Percentiles rank a stretch among this genome's conserved stretches.
These are phyloP conservation scores for Lactarius quietus DNA, from an alignment of 768 basidiomycete genomes.

Conservation along the genomic window DNA sequence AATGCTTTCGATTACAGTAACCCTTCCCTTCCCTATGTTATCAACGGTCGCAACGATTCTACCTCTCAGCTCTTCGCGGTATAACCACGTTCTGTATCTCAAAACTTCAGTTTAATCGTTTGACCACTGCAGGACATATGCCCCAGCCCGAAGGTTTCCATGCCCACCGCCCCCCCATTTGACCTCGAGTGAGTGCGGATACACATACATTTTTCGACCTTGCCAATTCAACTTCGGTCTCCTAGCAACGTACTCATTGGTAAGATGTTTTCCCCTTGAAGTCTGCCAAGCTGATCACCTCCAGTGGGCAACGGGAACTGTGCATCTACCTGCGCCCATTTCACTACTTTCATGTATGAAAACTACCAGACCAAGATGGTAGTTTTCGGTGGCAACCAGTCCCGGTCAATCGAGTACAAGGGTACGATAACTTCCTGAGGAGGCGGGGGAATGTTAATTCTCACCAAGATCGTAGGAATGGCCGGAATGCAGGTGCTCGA, in stretches of 20 bases:
- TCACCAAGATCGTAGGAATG: conserved; percentile 19
- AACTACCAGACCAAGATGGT: conserved; percentile 45
- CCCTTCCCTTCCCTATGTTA: conserved; percentile 29
- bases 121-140: conserved; percentile 37
- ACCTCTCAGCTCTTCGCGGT: conserved; percentile 37
- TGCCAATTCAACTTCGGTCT: neutral
- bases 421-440: conserved; percentile 26
- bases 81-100: conserved; percentile 5
- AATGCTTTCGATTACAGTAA: conserved; percentile 32
- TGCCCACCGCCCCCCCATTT: conserved; percentile 15
- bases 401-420: conserved; percentile 45
- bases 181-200: conserved; percentile 14
- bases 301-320: conserved; percentile 33
- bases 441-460: neutral
- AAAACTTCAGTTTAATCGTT: neutral
- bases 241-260: conserved; percentile 19
- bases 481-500: neutral
- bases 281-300: neutral
- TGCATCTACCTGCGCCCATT: conserved; percentile 56
- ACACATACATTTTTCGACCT: neutral
- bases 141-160: conserved; percentile 25
- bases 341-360: conserved; percentile 53
- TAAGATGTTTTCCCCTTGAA: neutral
- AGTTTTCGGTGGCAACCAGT: conserved; percentile 50
- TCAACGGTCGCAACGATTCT: conserved; percentile 32